Conservation (phyloP, 495 filamentous ascomycete species). For the Talaromyces adpressus region DNA sequence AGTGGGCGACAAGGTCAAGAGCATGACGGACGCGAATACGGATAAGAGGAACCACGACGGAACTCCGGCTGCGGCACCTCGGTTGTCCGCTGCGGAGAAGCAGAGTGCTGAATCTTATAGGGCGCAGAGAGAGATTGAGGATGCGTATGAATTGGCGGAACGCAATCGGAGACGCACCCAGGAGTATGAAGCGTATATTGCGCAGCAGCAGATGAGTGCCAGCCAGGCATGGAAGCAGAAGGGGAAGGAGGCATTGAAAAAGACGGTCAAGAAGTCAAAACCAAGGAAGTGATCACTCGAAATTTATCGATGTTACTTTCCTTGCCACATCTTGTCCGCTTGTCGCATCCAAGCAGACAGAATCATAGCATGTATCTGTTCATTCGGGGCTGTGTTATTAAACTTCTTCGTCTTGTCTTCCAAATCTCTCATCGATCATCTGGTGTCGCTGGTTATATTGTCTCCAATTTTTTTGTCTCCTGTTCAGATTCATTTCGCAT, state of each 20-base stretch:
- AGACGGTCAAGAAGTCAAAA: not conserved
- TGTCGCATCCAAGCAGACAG: not conserved
- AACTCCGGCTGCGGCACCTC: constrained; percentile 12
- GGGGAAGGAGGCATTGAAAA: constrained; percentile 9
- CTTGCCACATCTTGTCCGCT: not conserved
- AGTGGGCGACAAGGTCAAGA: constrained; percentile 14
- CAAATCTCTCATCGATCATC: not conserved
- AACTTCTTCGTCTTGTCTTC: not conserved
- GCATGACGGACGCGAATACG: constrained; percentile 9
- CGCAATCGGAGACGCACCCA: constrained; percentile 17
- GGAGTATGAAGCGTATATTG: constrained; percentile 14
- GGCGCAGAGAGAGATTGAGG: constrained; percentile 9
- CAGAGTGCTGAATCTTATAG: constrained; percentile 17
- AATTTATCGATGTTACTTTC: not conserved
- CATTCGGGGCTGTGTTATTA: constrained; percentile 1
- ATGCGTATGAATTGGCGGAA: constrained; percentile 8
- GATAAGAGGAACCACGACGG: constrained; percentile 11
- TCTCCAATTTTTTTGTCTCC: not conserved
- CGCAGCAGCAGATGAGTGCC: not conserved
- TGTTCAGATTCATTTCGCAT: not conserved
- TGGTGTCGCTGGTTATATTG: not conserved
- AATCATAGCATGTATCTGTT: not conserved
- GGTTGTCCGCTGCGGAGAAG: constrained; percentile 16
- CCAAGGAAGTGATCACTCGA: not conserved
- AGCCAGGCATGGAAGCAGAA: constrained; percentile 1